phyloP scores from a whole-genome alignment of 352 stramenopile species.

The Thalassiosira exigua region DNA sequence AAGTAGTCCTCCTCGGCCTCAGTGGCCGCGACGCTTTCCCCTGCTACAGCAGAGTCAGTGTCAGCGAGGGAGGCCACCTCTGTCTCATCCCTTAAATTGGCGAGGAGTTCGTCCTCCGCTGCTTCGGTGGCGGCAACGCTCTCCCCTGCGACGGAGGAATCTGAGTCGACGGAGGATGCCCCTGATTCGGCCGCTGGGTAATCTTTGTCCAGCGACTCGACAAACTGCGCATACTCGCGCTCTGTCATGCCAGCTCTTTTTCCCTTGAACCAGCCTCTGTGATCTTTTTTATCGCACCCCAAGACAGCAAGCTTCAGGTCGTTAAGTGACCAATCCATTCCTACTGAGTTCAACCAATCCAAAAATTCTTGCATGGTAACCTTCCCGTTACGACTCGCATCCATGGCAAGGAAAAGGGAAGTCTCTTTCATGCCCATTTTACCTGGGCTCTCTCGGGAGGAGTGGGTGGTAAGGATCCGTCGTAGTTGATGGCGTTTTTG shows the following conservation, averaged over 20 bases:
- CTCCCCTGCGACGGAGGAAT: conserved; percentile 35
- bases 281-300: conserved; percentile 6
- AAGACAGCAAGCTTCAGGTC: conserved; percentile 31
- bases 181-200: no score
- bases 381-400: conserved; percentile 34
- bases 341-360: conserved; percentile 40
- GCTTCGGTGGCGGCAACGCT: conserved; percentile 49
- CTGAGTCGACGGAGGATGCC: conserved; percentile 34
- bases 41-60: conserved; percentile 36
- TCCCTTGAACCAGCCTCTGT: conserved; percentile 7
- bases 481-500: conserved; percentile 32
- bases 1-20: conserved; percentile 52
- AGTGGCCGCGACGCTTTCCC: conserved; percentile 42
- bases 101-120: no score
- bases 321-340: conserved; percentile 31
- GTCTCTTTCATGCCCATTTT: conserved; percentile 42
- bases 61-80: conserved; percentile 33
- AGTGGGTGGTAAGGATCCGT: conserved; percentile 31
- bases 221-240: conserved; percentile 38
- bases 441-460: conserved; percentile 9
- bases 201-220: conserved; percentile 38
- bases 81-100: no score
- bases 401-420: conserved; percentile 41
- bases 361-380: conserved; percentile 45
- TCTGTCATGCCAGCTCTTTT: conserved; percentile 38